Percentiles rank a stretch among this genome's conserved stretches.
Evolutionary conservation across 2,329 filamentous ascomycete genomes (phyloP).

Genomic region (Diaporthe vaccinii): DNA sequence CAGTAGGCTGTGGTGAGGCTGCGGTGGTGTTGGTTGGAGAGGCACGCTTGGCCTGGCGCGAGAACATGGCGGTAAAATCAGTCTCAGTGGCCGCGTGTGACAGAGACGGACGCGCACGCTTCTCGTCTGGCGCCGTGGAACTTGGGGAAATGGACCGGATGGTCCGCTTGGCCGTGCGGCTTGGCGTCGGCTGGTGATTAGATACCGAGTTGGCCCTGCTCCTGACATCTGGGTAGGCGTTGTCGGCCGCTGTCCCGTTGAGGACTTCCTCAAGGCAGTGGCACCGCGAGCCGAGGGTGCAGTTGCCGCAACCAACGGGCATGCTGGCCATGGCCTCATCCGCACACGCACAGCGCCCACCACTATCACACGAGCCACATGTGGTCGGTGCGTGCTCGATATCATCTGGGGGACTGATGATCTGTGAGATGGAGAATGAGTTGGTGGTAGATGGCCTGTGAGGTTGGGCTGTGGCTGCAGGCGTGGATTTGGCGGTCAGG

Average conservation of each 20-base stretch:
- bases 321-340: slow-evolving; percentile 70
- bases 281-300: slow-evolving; percentile 73
- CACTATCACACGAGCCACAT: slow-evolving; percentile 69
- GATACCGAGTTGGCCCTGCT: slow-evolving; percentile 27
- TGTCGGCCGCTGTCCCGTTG: slow-evolving; percentile 46
- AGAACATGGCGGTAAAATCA: slow-evolving; percentile 79
- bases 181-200: slow-evolving; percentile 20
- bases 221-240: slow-evolving; percentile 41
- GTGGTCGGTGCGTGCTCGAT: slow-evolving; percentile 56
- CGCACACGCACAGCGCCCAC: slow-evolving; percentile 69
- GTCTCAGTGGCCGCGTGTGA: slow-evolving; percentile 71
- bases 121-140: slow-evolving; percentile 60
- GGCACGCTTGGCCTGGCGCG: slow-evolving; percentile 56
- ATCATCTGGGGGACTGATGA: slow-evolving; percentile 67
- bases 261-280: slow-evolving; percentile 68
- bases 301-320: slow-evolving; percentile 74
- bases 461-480: slow-evolving; percentile 41
- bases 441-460: slow-evolving; percentile 46
- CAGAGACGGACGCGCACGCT: slow-evolving; percentile 64
- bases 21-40: slow-evolving; percentile 42
- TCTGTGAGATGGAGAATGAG: slow-evolving; percentile 68
- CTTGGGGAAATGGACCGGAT: slow-evolving; percentile 56
- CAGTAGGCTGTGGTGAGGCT: slow-evolving; percentile 47
- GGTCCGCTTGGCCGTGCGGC: slow-evolving; percentile 38
- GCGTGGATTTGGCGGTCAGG: slow-evolving; percentile 34